These are phyloP conservation scores for Suillus subluteus DNA, from an alignment of 768 basidiomycete species.

Conservation along the genomic window DNA sequence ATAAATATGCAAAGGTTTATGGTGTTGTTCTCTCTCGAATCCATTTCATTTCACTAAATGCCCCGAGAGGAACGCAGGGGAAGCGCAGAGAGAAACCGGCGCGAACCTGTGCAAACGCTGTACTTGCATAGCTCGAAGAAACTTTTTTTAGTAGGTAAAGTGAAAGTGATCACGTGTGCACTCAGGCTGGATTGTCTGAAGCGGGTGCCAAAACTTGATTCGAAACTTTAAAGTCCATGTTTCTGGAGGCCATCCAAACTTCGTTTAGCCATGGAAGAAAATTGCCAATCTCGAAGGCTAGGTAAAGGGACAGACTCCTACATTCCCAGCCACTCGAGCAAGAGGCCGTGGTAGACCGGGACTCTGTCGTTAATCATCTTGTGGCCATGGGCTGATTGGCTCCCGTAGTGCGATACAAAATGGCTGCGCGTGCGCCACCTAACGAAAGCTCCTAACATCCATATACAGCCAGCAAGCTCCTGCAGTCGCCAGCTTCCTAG, in stretches of 20 bases:
- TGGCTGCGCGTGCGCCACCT: slow-evolving; percentile 22
- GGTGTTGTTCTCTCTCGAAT: too few species aligned
- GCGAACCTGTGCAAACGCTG: too few species aligned
- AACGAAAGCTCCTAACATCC: slow-evolving; percentile 23
- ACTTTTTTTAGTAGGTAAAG: too few species aligned
- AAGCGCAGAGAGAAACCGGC: too few species aligned
- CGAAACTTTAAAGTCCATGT: too few species aligned
- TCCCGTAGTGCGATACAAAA: background rate
- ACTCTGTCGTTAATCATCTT: background rate
- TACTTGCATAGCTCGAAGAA: too few species aligned
- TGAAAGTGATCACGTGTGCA: background rate
- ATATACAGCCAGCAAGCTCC: slow-evolving; percentile 47
- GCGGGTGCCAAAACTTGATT: too few species aligned
- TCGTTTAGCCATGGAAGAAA: background rate
- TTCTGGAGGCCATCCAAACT: background rate
- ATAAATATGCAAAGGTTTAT: too few species aligned
- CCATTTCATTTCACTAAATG: too few species aligned
- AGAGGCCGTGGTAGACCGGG: background rate
- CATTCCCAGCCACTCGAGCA: background rate
- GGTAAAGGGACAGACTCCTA: background rate
- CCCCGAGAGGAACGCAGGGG: too few species aligned
- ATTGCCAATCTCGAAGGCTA: background rate
- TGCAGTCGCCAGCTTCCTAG: slow-evolving; percentile 77
- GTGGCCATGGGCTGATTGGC: background rate
- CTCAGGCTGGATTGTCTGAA: too few species aligned